These are phyloP conservation scores for Aspergillus avenaceus DNA, from an alignment of 495 filamentous ascomycete genomes.

Conservation along the genomic window DNA sequence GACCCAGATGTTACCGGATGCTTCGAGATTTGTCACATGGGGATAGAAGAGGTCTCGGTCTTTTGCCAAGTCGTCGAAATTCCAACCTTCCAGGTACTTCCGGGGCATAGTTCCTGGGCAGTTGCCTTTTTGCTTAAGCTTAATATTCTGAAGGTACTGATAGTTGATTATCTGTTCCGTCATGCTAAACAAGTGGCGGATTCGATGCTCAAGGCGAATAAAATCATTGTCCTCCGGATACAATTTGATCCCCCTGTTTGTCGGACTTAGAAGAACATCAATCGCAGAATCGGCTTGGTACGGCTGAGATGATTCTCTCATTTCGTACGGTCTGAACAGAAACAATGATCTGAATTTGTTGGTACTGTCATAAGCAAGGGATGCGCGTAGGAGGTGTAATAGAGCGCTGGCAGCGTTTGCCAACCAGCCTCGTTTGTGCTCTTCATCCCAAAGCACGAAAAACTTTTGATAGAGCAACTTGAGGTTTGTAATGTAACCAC, in stretches of 20 bases:
- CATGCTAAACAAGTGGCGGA: constrained; percentile 14
- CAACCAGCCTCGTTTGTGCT: constrained; percentile 28
- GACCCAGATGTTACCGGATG: constrained; percentile 22
- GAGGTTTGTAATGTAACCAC: no score
- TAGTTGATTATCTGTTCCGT: constrained; percentile 27
- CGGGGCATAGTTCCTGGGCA: constrained; percentile 3
- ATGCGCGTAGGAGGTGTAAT: constrained; percentile 29
- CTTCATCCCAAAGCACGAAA: constrained; percentile 28
- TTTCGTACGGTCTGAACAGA: constrained; percentile 3
- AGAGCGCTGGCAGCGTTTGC: constrained; percentile 27
- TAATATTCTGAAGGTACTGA: no score
- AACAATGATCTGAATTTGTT: constrained; percentile 13
- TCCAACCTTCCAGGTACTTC: constrained; percentile 27
- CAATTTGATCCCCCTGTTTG: constrained; percentile 17
- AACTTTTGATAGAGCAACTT: constrained; percentile 20
- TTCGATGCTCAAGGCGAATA: constrained; percentile 12
- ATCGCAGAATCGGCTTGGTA: constrained; percentile 8
- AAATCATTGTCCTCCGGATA: constrained; percentile 10
- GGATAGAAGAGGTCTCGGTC: constrained; percentile 18
- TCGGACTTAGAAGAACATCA: constrained; percentile 10
- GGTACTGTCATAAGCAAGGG: constrained; percentile 15
- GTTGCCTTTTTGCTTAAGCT: not conserved
- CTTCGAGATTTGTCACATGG: constrained; percentile 13
- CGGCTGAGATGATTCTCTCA: not conserved
- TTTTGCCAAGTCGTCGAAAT: constrained; percentile 25